Evolutionary conservation across 1,139 yeast genomes (phyloP).

Genomic region (Hyphopichia burtonii): DNA sequence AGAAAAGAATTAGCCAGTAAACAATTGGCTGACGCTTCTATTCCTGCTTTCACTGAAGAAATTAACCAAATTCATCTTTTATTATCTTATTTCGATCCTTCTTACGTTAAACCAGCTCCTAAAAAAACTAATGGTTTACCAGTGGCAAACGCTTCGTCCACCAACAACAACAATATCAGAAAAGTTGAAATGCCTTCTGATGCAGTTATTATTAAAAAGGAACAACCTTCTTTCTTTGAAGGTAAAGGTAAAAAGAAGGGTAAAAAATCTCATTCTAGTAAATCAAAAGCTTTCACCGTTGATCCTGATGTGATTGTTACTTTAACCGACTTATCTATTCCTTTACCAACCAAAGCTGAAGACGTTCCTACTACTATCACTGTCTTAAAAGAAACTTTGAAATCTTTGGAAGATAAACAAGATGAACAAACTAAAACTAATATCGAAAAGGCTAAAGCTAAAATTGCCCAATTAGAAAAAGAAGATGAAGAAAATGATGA

Average conservation of each 20-base stretch:
- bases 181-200: slow-evolving; percentile 62
- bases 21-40: slow-evolving; percentile 64
- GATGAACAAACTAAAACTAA: slow-evolving; percentile 79
- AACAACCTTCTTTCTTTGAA: slow-evolving; percentile 57
- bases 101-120: slow-evolving; percentile 63
- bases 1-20: slow-evolving; percentile 66
- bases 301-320: slow-evolving; percentile 81
- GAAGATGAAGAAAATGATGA: slow-evolving; percentile 30
- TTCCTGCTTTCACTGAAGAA: slow-evolving; percentile 83
- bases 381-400: slow-evolving; percentile 72
- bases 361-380: slow-evolving; percentile 68
- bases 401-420: slow-evolving; percentile 69
- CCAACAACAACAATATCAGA: slow-evolving; percentile 36
- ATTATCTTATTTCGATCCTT: slow-evolving; percentile 74
- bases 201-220: slow-evolving; percentile 63
- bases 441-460: slow-evolving; percentile 72
- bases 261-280: slow-evolving; percentile 33
- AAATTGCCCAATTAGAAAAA: slow-evolving; percentile 63
- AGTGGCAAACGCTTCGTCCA: slow-evolving; percentile 20
- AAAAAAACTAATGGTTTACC: slow-evolving; percentile 19
- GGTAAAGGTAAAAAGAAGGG: slow-evolving; percentile 43
- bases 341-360: slow-evolving; percentile 77
- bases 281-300: slow-evolving; percentile 56
- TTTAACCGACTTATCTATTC: slow-evolving; percentile 72
- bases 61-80: slow-evolving; percentile 71